Conservation (phyloP, 2,329 filamentous ascomycete genomes). For the Cyclaneusma minus region DNA sequence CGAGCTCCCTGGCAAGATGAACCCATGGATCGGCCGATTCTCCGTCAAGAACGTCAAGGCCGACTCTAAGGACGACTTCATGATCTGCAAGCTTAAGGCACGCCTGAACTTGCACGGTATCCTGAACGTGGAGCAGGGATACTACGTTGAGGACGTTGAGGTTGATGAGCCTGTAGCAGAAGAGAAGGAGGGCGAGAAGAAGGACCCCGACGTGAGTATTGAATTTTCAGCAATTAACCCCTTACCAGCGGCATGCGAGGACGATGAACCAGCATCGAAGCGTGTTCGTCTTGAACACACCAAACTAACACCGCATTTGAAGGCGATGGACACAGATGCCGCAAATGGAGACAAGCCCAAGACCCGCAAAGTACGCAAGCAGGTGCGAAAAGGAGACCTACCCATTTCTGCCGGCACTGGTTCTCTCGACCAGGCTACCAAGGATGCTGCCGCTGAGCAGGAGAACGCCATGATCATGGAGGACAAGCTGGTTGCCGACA, state of each 20-base stretch:
- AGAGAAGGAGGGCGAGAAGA: constrained; percentile 40
- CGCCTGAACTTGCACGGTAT: constrained; percentile 93
- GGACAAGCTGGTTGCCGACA: constrained; percentile 96
- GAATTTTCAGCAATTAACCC: constrained; percentile 7
- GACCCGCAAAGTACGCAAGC: constrained; percentile 98
- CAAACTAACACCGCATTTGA: constrained; percentile 13
- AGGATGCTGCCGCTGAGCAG: constrained; percentile 58
- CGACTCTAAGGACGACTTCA: constrained; percentile 87
- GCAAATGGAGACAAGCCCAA: constrained; percentile 49
- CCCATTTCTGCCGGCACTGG: constrained; percentile 73
- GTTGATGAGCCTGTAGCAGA: constrained; percentile 84
- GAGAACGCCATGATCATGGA: constrained; percentile 90
- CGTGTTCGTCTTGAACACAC: constrained; percentile 9
- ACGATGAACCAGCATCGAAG: constrained; percentile 11
- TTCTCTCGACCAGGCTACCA: constrained; percentile 55
- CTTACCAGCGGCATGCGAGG: constrained; percentile 7
- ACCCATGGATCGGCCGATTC: constrained; percentile 94
- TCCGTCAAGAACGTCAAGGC: constrained; percentile 96
- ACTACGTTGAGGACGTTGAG: constrained; percentile 96
- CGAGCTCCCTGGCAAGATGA: constrained; percentile 70
- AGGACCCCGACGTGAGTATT: constrained; percentile 59
- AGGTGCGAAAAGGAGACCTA: constrained; percentile 92
- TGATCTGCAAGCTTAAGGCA: constrained; percentile 99
- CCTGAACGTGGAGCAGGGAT: constrained; percentile 89
- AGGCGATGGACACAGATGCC: constrained; percentile 77